phyloP scores from a whole-genome alignment of 106 monocot genomes.

The Amphibolis antarctica region DNA sequence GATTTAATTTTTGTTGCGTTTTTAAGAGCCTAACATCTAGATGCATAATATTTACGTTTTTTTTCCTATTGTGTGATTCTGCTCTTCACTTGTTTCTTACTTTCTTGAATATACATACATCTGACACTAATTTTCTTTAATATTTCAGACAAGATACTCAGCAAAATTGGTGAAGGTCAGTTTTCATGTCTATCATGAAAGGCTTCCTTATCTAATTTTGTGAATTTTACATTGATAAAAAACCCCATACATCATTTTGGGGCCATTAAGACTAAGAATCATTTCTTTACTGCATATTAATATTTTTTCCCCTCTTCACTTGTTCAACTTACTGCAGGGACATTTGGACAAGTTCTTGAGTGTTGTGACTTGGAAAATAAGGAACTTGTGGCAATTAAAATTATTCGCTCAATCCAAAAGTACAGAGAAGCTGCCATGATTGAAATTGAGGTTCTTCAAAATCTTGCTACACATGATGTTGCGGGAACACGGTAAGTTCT shows the following conservation, averaged over 20 bases:
- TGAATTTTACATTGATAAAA: neutral
- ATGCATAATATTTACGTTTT: no score
- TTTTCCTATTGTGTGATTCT: no score
- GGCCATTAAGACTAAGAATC: neutral
- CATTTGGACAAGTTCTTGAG: conserved; percentile 95
- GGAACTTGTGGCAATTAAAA: conserved; percentile 86
- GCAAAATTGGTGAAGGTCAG: conserved; percentile 99
- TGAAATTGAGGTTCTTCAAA: conserved; percentile 88
- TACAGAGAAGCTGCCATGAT: conserved; percentile 95
- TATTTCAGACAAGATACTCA: conserved; percentile 76
- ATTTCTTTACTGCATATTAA: neutral
- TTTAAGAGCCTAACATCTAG: no score
- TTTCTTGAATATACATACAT: neutral
- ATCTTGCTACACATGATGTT: conserved; percentile 66
- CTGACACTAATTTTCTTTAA: neutral
- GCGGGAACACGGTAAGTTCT: conserved; percentile 54
- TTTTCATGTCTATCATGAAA: neutral
- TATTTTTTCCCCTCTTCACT: neutral
- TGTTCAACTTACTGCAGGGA: conserved; percentile 30
- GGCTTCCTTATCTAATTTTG: neutral
- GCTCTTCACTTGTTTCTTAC: neutral
- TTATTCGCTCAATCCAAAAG: conserved; percentile 76
- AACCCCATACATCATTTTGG: neutral
- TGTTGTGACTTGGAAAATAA: conserved; percentile 79
- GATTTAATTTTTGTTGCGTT: no score